A percentile compares a stretch with the other conserved stretches of the same genome.
Evolutionary conservation across 73 alveolate species (phyloP).

Genomic region (Diophrys appendiculata): DNA sequence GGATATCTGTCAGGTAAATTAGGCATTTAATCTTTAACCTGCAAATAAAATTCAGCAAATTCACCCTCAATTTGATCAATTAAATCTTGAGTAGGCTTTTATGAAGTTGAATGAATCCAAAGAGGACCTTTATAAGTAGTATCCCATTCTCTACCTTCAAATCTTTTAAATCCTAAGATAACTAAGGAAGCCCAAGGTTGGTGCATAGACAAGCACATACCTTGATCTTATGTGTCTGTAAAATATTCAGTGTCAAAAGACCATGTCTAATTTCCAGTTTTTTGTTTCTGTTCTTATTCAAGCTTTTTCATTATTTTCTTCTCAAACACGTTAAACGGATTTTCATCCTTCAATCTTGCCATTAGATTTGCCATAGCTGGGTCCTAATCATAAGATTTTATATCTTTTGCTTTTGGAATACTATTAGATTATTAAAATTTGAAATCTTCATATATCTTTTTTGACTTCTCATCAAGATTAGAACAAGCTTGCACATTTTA

Average conservation of each 20-base stretch:
- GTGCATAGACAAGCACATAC: slow-evolving; percentile 78
- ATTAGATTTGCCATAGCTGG: background rate
- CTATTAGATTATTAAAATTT: background rate
- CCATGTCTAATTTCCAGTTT: background rate
- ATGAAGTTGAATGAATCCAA: slow-evolving; percentile 83
- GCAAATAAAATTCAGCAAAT: slow-evolving; percentile 51
- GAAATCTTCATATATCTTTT: slow-evolving; percentile 14
- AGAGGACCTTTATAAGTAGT: slow-evolving; percentile 76
- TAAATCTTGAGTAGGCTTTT: slow-evolving; percentile 58
- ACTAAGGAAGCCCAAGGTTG: slow-evolving; percentile 82
- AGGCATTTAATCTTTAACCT: slow-evolving; percentile 52
- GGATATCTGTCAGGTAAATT: slow-evolving; percentile 77
- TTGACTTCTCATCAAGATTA: slow-evolving; percentile 24
- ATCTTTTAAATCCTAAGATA: slow-evolving; percentile 69
- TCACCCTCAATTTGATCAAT: slow-evolving; percentile 58
- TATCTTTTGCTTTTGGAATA: background rate
- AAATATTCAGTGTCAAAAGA: slow-evolving; percentile 37
- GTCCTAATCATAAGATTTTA: background rate
- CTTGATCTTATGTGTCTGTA: slow-evolving; percentile 53
- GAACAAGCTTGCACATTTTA: slow-evolving; percentile 9
- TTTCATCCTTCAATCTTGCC: slow-evolving; percentile 54
- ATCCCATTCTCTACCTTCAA: slow-evolving; percentile 80
- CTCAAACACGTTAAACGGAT: slow-evolving; percentile 60
- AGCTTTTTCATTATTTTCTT: slow-evolving; percentile 33
- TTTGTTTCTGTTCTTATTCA: background rate